A percentile compares a stretch with the other conserved stretches of the same genome.
These are phyloP conservation scores for Stenogyne calaminthoides DNA, from an alignment of 305 asterid species.

Conservation along the genomic window DNA sequence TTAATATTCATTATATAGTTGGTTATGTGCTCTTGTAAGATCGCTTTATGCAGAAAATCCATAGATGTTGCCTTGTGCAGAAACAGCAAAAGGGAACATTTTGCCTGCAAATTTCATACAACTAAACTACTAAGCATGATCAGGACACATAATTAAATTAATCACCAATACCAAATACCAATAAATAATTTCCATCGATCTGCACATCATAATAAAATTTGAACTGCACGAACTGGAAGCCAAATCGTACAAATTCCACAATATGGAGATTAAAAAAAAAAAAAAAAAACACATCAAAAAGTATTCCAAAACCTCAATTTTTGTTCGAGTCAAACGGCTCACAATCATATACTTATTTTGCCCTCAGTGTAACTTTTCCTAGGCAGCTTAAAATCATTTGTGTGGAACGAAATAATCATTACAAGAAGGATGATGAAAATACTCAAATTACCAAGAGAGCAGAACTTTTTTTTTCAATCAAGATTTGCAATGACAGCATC, in stretches of 20 bases:
- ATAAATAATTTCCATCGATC: not conserved
- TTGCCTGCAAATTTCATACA: not conserved
- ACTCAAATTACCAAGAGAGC: not conserved
- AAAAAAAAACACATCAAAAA: not conserved
- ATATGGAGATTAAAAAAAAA: not conserved
- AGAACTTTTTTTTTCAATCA: conserved; percentile 43
- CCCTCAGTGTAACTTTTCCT: conserved; percentile 27
- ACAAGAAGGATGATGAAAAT: conserved; percentile 29
- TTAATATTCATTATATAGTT: too few species aligned
- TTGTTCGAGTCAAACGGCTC: conserved; percentile 19
- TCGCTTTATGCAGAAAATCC: too few species aligned
- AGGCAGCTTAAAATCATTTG: conserved; percentile 41
- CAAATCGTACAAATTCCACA: conserved; percentile 4
- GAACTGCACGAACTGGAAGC: conserved; percentile 7
- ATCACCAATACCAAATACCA: not conserved
- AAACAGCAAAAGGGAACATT: not conserved
- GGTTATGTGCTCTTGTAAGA: too few species aligned
- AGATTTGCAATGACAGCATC: conserved; percentile 88
- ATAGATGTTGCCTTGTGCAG: not conserved
- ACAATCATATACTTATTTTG: conserved; percentile 32
- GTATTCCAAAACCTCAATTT: not conserved
- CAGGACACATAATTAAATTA: not conserved
- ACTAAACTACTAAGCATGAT: conserved; percentile 26
- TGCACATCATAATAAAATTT: not conserved
- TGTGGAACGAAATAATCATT: conserved; percentile 37